These are phyloP conservation scores for Ceriops zippeliana DNA, from an alignment of 345 rosid species.

Conservation along the genomic window DNA sequence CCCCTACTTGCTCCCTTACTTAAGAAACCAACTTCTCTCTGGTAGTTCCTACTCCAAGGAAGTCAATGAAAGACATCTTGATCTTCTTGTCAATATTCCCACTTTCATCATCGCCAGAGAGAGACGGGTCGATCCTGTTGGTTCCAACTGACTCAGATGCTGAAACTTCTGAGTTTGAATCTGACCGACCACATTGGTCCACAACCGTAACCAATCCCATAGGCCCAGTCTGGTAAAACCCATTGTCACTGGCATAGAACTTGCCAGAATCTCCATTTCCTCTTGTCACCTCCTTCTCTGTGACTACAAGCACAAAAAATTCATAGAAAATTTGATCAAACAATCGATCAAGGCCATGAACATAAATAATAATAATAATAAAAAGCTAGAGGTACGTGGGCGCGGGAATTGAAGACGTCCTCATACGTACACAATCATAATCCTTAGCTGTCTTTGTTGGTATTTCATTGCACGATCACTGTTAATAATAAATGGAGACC, in stretches of 20 bases:
- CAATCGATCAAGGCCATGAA: background rate
- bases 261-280: slow-evolving; percentile 19
- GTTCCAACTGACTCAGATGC: slow-evolving; percentile 45
- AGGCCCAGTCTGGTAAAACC: slow-evolving; percentile 17
- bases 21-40: background rate
- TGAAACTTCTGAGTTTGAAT: slow-evolving; percentile 57
- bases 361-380: background rate
- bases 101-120: slow-evolving; percentile 17
- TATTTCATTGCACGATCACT: too few relatives aligned
- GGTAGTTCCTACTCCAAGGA: slow-evolving; percentile 60
- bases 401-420: too few relatives aligned
- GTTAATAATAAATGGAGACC: too few relatives aligned
- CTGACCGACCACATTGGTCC: slow-evolving; percentile 42
- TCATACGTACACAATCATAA: too few relatives aligned
- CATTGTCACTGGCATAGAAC: slow-evolving; percentile 17
- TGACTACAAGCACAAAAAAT: slow-evolving; percentile 23
- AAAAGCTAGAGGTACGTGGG: too few relatives aligned
- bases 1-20: background rate
- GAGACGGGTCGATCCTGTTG: slow-evolving; percentile 23
- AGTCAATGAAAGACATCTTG: slow-evolving; percentile 48
- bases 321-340: background rate
- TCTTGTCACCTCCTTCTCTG: slow-evolving; percentile 20
- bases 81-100: slow-evolving; percentile 18
- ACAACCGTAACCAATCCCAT: slow-evolving; percentile 18
- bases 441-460: too few relatives aligned